Base-by-base conservation (phyloP, 192 early-diverging fungal genomes). In the Entomortierella lignicola region DNA sequence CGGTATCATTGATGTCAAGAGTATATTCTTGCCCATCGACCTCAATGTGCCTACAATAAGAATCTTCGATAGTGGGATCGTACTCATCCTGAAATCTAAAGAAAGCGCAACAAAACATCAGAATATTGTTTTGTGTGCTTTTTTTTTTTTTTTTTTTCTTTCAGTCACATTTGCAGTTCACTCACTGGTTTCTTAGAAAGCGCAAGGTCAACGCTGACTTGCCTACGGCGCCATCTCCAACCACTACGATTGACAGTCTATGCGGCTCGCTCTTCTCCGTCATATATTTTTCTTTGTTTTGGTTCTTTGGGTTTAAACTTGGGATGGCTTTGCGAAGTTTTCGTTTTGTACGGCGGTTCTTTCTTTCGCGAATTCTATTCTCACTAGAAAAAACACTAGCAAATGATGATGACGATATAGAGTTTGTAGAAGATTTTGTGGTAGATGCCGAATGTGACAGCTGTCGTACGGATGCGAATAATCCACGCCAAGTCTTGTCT, bases 151-250 rank as follows among this genome's bases (percentile, higher is more conserved):
- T n/a, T 55, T 13, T 37, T 27, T 6, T 50, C 25, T 59, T 30
- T 34, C 12, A 55, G 20, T 42, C 23, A 18, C 15, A 23, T 18
- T 8, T 44, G 0, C 4, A 61, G 25, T 11, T 30, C 5, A 61
- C 75, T 44, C 70, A 95, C 60, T 92, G 90, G n/a, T 90, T 90
- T 72, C 93, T 92, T 34, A 94, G 92, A 73, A 94, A 94, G 48
- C 90, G 89, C 47, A 94, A 92, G 0, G 93, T 93, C 21, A 95
- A 80, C 59, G 93, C 93, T 17, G 92, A 94, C 82, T 94, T 91
- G 27, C 89, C 89, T n/a, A 91, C 89, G 34, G 75, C 75, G 29
- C 75, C 75, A 26, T 79, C 67, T 18, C 75, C 75, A 4, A 79
- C 62, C 2, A 79, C 66, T 4, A 70, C 67, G 26, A 79, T 79